Conservation (phyloP, 2,329 filamentous ascomycete species). For the Penicillium sumatraense region DNA sequence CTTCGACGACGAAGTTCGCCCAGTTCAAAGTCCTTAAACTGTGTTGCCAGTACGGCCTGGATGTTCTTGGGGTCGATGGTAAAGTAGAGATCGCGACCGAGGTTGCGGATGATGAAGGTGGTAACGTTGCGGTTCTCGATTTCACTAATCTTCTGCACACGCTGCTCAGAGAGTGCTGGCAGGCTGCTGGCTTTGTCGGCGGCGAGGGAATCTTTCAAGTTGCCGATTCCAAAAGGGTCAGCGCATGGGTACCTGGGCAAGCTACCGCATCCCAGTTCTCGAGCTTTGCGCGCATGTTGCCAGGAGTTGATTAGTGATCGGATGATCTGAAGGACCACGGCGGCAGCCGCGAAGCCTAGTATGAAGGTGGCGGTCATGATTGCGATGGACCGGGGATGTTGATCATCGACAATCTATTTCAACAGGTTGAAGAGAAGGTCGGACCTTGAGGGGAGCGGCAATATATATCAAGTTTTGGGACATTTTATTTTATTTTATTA, state of each 20-base stretch:
- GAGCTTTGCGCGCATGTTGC: conserved; percentile 33
- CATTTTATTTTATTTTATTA: background rate
- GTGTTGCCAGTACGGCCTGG: conserved; percentile 81
- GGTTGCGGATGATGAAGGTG: conserved; percentile 30
- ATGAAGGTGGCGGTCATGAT: conserved; percentile 26
- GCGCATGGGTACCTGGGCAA: conserved; percentile 31
- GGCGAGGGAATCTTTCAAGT: conserved; percentile 25
- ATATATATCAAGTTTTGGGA: conserved; percentile 8
- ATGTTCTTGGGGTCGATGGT: conserved; percentile 63
- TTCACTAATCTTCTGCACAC: conserved; percentile 25
- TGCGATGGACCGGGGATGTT: background rate
- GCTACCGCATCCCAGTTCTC: conserved; percentile 27
- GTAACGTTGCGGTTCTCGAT: conserved; percentile 30
- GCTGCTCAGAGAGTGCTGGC: conserved; percentile 24
- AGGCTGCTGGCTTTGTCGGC: conserved; percentile 31
- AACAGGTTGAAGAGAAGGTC: background rate
- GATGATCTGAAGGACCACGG: conserved; percentile 28
- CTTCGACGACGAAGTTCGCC: conserved; percentile 73
- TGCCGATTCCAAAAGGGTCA: conserved; percentile 32
- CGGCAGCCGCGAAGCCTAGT: conserved; percentile 28
- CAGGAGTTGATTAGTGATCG: conserved; percentile 27
- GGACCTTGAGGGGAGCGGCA: background rate
- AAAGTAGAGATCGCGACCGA: conserved; percentile 29
- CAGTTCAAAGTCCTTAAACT: conserved; percentile 84
- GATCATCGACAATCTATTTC: background rate